Evolutionary conservation across 106 monocot genomes (phyloP).

Genomic region (Dendrobium nobile): DNA sequence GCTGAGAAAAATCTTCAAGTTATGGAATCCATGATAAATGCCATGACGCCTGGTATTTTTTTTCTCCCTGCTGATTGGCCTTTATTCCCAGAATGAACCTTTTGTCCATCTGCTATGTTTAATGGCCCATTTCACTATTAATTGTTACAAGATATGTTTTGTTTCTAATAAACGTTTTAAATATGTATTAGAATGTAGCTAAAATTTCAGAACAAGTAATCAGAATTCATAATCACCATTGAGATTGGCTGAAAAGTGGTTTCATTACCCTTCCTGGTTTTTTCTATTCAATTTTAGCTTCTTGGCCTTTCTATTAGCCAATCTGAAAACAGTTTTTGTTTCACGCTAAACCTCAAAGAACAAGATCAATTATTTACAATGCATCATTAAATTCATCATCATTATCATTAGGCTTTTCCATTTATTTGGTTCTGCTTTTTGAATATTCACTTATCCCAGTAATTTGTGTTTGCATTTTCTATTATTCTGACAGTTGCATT

Average conservation of each 20-base stretch:
- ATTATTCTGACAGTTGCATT: too few relatives aligned
- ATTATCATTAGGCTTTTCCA: too few relatives aligned
- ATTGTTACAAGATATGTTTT: neutral
- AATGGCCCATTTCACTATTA: neutral
- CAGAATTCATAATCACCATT: neutral
- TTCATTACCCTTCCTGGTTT: neutral
- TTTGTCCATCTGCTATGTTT: neutral
- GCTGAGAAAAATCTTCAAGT: slow-evolving; percentile 82
- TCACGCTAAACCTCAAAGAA: neutral
- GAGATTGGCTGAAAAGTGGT: neutral
- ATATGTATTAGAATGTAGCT: neutral
- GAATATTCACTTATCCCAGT: too few relatives aligned
- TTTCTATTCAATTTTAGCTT: neutral
- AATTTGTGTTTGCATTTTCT: too few relatives aligned
- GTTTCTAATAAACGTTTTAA: neutral
- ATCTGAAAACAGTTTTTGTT: neutral
- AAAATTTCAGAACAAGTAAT: neutral
- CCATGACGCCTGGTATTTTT: slow-evolving; percentile 76
- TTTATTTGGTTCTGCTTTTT: too few relatives aligned
- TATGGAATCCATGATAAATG: slow-evolving; percentile 93
- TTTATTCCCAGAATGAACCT: neutral
- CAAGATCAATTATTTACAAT: neutral
- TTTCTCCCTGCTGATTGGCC: neutral
- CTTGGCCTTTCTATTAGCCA: neutral
- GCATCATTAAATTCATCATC: too few relatives aligned